These are phyloP conservation scores for Aspergillus quadricinctus DNA, from an alignment of 2,329 filamentous ascomycete genomes.

Conservation along the genomic window DNA sequence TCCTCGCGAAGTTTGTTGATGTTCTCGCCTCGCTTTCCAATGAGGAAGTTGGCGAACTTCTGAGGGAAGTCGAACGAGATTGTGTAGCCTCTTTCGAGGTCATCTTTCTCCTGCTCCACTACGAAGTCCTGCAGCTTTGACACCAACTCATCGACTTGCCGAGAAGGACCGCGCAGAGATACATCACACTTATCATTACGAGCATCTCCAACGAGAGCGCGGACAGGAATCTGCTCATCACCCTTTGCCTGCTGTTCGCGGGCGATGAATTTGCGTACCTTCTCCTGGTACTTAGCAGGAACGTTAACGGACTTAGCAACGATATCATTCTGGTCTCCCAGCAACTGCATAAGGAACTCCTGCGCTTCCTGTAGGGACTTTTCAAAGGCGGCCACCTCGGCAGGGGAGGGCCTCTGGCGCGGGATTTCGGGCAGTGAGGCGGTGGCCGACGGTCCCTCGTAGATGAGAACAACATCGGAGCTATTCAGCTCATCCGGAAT, in stretches of 20 bases:
- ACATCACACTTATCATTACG: conserved; percentile 45
- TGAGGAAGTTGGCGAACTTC: conserved; percentile 84
- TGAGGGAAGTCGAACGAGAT: conserved; percentile 89
- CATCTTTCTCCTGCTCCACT: conserved; percentile 82
- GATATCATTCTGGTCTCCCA: conserved; percentile 54
- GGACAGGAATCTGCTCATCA: conserved; percentile 53
- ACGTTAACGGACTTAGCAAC: conserved; percentile 51
- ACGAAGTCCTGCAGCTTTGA: conserved; percentile 74
- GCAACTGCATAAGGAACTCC: conserved; percentile 50
- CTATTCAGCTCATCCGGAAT: conserved; percentile 43
- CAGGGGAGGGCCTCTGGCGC: conserved; percentile 50
- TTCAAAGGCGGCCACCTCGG: conserved; percentile 54
- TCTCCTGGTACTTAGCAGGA: conserved; percentile 60
- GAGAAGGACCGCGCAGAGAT: conserved; percentile 71
- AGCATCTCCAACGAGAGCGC: conserved; percentile 47
- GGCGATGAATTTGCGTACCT: conserved; percentile 56
- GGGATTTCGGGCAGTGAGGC: conserved; percentile 52
- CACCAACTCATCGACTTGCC: conserved; percentile 66
- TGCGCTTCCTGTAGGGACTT: conserved; percentile 56
- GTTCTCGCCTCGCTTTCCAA: conserved; percentile 63
- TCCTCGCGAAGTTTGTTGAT: conserved; percentile 66
- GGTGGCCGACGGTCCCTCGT: conserved; percentile 43
- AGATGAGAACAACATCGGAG: conserved; percentile 46
- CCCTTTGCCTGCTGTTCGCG: conserved; percentile 51
- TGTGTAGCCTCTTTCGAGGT: conserved; percentile 87